Conservation (phyloP, 164 flowering plant genomes). For the Cinnamomum micranthum region DNA sequence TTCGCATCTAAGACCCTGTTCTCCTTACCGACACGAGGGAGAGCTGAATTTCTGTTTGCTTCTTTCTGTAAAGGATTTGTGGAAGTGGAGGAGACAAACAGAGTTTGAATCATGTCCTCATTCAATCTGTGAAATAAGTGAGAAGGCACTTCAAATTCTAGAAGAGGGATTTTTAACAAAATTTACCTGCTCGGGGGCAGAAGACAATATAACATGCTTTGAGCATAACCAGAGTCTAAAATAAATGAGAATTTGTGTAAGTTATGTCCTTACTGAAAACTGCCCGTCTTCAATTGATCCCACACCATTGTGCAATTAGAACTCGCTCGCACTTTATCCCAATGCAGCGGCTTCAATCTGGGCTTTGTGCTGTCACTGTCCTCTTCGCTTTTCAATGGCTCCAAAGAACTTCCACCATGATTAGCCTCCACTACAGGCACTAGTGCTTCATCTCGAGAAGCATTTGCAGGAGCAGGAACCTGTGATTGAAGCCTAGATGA, state of each 20-base stretch:
- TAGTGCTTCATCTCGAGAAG: constrained; percentile 12
- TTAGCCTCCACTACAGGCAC: constrained; percentile 22
- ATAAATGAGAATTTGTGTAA: not conserved
- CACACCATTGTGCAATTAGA: constrained; percentile 93
- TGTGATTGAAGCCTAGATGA: constrained; percentile 20
- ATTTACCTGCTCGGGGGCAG: not conserved
- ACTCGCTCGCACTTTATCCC: constrained; percentile 97
- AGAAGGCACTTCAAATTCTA: not conserved
- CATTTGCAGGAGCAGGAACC: constrained; percentile 22
- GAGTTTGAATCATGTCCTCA: constrained; percentile 90
- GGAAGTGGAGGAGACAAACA: constrained; percentile 60
- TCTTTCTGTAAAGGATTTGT: constrained; percentile 49
- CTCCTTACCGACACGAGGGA: constrained; percentile 55
- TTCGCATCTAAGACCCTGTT: constrained; percentile 90
- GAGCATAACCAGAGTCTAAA: not conserved
- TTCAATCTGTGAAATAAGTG: constrained; percentile 52
- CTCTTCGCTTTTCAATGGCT: constrained; percentile 28
- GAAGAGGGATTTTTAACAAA: not conserved
- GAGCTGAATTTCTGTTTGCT: constrained; percentile 44
- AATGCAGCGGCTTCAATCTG: constrained; percentile 86
- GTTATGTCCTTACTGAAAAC: constrained; percentile 79
- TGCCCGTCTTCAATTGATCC: constrained; percentile 93
- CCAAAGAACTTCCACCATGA: constrained; percentile 24
- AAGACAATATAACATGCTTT: not conserved
- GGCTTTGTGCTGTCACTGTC: constrained; percentile 53